A percentile compares a stretch with the other conserved stretches of the same genome.
These are phyloP conservation scores for Solanum bulbocastanum DNA, from an alignment of 257 asterid genomes.

Conservation along the genomic window DNA sequence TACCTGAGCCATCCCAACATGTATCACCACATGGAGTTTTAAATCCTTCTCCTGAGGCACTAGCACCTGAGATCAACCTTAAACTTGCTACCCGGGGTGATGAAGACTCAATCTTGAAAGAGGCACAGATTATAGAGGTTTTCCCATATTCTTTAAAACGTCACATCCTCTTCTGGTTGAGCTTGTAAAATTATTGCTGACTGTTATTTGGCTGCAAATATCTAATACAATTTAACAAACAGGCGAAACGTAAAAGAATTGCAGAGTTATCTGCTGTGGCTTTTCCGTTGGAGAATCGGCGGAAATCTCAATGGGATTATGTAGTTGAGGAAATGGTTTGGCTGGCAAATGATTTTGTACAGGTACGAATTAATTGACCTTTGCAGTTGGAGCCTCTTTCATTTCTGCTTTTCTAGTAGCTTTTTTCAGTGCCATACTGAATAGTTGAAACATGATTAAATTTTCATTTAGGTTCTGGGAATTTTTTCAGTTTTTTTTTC, in stretches of 20 bases:
- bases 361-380: conserved; percentile 37
- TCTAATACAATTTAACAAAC: conserved; percentile 33
- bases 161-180: background rate
- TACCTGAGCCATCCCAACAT: conserved; percentile 21
- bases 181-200: conserved; percentile 2
- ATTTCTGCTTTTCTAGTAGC: background rate
- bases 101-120: conserved; percentile 77
- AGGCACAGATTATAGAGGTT: conserved; percentile 86
- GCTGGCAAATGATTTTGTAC: conserved; percentile 98
- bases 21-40: conserved; percentile 25
- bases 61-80: conserved; percentile 20
- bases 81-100: conserved; percentile 36
- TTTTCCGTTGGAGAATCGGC: conserved; percentile 24
- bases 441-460: background rate
- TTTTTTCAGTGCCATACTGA: background rate
- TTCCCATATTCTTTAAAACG: background rate
- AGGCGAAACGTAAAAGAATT: conserved; percentile 84
- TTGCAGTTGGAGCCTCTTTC: background rate
- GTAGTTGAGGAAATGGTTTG: conserved; percentile 97
- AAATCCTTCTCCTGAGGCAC: conserved; percentile 26
- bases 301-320: conserved; percentile 79
- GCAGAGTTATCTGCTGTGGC: conserved; percentile 45
- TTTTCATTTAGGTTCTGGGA: background rate
- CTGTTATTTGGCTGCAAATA: conserved; percentile 13
- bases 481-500: conserved; percentile 3